Percentiles rank a stretch among this genome's conserved stretches.
Conservation (phyloP, 768 basidiomycete genomes). For the Podaxis mareebaensis region DNA sequence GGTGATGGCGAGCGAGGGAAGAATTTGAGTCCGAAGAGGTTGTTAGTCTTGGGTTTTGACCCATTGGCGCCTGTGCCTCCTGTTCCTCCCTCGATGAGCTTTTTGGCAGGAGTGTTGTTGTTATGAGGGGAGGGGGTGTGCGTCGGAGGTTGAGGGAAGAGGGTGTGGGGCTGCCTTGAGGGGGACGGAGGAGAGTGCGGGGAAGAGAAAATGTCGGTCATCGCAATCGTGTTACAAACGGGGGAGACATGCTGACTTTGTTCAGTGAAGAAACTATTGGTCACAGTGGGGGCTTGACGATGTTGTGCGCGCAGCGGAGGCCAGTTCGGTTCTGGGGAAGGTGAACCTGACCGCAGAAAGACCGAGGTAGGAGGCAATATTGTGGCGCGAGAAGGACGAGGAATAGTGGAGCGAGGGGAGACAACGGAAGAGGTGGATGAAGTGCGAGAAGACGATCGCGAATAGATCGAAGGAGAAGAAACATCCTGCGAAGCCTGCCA, state of each 20-base stretch:
- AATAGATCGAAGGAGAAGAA: conserved; percentile 47
- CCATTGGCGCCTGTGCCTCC: conserved; percentile 8
- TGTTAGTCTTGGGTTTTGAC: conserved; percentile 33
- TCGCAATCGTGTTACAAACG: conserved; percentile 33
- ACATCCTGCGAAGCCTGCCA: conserved; percentile 49
- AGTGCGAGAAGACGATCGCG: conserved; percentile 40
- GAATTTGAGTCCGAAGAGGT: conserved; percentile 46
- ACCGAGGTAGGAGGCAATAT: conserved; percentile 32
- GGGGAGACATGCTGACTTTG: conserved; percentile 47
- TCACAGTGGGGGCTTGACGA: conserved; percentile 30
- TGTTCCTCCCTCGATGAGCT: conserved; percentile 17
- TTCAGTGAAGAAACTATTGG: conserved; percentile 18
- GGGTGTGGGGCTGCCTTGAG: conserved; percentile 33
- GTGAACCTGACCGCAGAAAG: conserved; percentile 22
- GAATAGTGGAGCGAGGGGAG: conserved; percentile 22
- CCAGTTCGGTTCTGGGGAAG: conserved; percentile 29
- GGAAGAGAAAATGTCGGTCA: conserved; percentile 38
- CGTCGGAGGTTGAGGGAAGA: conserved; percentile 18
- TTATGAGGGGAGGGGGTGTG: conserved; percentile 15
- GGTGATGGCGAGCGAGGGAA: conserved; percentile 53
- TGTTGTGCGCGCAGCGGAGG: conserved; percentile 25
- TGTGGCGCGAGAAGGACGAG: conserved; percentile 29
- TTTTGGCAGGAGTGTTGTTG: conserved; percentile 23
- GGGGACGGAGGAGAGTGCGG: conserved; percentile 25
- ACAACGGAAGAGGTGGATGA: conserved; percentile 32